Conservation (phyloP, 2,329 filamentous ascomycete genomes). For the Madurella fahalii region DNA sequence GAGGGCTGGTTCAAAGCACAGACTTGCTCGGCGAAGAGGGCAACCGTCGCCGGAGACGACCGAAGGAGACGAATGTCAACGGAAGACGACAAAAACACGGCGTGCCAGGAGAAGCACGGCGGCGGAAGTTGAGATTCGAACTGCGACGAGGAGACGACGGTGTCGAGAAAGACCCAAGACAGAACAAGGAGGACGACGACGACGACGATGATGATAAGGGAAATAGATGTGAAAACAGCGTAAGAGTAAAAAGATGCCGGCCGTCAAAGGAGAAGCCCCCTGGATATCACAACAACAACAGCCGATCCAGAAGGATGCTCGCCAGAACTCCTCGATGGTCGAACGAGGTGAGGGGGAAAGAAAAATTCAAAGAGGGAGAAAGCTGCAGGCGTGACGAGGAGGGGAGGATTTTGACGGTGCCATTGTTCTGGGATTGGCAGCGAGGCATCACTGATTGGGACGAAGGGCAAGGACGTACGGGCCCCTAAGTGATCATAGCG, state of each 20-base stretch:
- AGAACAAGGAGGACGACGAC: constrained; percentile 8
- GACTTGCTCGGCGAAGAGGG: neutral
- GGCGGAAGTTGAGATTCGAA: neutral
- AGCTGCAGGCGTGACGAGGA: constrained; percentile 21
- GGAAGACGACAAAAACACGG: constrained; percentile 15
- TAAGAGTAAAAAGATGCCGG: constrained; percentile 39
- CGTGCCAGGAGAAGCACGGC: constrained; percentile 1
- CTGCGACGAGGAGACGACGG: constrained; percentile 2
- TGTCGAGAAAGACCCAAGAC: constrained; percentile 12
- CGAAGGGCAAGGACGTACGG: neutral
- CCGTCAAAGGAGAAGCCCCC: constrained; percentile 38
- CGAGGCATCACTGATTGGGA: constrained; percentile 6
- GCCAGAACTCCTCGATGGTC: constrained; percentile 32
- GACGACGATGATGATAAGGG: constrained; percentile 22
- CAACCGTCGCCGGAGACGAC: neutral
- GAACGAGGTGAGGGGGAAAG: constrained; percentile 28
- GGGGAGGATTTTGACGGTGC: constrained; percentile 27
- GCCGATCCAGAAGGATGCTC: constrained; percentile 35
- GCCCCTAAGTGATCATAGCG: constrained; percentile 16
- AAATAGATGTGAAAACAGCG: constrained; percentile 30
- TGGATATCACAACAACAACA: constrained; percentile 37
- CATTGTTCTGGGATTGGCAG: constrained; percentile 24
- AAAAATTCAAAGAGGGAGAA: constrained; percentile 21
- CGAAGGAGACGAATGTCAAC: constrained; percentile 8
- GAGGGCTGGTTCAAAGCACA: neutral